Percentiles rank a stretch among this genome's conserved stretches.
These are phyloP conservation scores for Lasiosphaeria hispida DNA, from an alignment of 495 filamentous ascomycete genomes.

Conservation along the genomic window DNA sequence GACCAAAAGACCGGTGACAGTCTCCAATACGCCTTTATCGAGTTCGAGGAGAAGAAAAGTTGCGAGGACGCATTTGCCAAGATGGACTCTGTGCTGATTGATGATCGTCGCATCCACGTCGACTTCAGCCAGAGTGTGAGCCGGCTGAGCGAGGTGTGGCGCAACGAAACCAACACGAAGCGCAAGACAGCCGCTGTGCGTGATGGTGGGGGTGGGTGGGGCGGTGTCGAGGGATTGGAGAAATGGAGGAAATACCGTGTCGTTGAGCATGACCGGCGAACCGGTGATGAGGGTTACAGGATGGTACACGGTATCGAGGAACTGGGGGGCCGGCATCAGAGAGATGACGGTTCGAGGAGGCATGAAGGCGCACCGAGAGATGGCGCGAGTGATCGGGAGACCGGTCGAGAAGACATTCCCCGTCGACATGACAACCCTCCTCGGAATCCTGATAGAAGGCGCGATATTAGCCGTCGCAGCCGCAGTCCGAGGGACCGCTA, in stretches of 20 bases:
- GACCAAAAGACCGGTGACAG: conserved; percentile 93
- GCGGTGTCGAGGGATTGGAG: conserved; percentile 81
- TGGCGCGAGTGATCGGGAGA: conserved; percentile 1
- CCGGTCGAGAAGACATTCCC: not conserved
- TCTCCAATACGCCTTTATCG: conserved; percentile 96
- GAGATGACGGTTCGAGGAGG: conserved; percentile 17
- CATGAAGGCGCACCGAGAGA: conserved; percentile 8
- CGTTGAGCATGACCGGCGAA: conserved; percentile 53
- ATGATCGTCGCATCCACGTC: conserved; percentile 96
- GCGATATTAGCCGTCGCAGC: conserved; percentile 31
- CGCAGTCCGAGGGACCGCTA: conserved; percentile 38
- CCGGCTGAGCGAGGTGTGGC: conserved; percentile 86
- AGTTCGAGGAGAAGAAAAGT: conserved; percentile 86
- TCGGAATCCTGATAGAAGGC: conserved; percentile 19
- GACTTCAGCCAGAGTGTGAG: conserved; percentile 98
- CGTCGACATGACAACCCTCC: conserved; percentile 9
- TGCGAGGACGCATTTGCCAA: conserved; percentile 98
- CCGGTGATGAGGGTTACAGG: conserved; percentile 55
- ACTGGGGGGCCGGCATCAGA: conserved; percentile 47
- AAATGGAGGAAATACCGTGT: conserved; percentile 84
- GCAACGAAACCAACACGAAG: conserved; percentile 82
- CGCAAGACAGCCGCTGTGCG: conserved; percentile 53
- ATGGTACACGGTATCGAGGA: conserved; percentile 85
- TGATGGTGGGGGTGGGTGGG: conserved; percentile 78
- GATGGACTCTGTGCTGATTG: conserved; percentile 95